These are phyloP conservation scores for Leccinum variicolor DNA, from an alignment of 768 basidiomycete genomes.

Conservation along the genomic window DNA sequence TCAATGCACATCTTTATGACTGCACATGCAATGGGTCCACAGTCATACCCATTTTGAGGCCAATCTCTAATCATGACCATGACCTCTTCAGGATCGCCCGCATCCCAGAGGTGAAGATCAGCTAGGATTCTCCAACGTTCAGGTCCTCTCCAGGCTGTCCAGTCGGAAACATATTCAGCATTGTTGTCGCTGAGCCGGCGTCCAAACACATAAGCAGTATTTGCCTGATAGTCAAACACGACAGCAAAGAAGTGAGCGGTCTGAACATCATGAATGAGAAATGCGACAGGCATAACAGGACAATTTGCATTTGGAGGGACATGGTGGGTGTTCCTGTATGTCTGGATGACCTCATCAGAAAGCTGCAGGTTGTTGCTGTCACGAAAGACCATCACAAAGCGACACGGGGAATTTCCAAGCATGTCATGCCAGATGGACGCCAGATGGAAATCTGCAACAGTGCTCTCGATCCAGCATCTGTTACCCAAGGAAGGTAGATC, in stretches of 20 bases:
- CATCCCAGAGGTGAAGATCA: neutral
- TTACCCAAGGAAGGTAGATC: neutral
- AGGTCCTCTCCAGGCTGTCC: neutral
- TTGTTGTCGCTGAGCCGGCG: neutral
- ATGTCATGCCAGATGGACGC: constrained; percentile 1
- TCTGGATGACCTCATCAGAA: neutral
- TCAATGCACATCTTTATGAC: neutral
- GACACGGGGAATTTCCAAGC: neutral
- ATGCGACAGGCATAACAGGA: neutral
- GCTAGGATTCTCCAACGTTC: neutral
- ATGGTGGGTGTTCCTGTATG: neutral
- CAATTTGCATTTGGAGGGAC: neutral
- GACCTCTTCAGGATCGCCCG: neutral
- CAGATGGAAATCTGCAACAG: constrained; percentile 1
- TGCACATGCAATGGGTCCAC: neutral
- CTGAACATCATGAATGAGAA: neutral
- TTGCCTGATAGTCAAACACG: neutral
- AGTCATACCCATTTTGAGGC: constrained; percentile 8
- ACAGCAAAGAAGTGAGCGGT: constrained; percentile 1
- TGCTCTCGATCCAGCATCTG: neutral
- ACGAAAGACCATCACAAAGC: neutral
- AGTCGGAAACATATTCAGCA: neutral
- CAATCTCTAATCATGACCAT: neutral
- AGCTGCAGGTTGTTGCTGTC: neutral
- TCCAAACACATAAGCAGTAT: neutral